Percentiles rank a stretch among this genome's conserved stretches.
phyloP scores from a whole-genome alignment of 192 early-diverging fungal genomes.

The Podila verticillata region DNA sequence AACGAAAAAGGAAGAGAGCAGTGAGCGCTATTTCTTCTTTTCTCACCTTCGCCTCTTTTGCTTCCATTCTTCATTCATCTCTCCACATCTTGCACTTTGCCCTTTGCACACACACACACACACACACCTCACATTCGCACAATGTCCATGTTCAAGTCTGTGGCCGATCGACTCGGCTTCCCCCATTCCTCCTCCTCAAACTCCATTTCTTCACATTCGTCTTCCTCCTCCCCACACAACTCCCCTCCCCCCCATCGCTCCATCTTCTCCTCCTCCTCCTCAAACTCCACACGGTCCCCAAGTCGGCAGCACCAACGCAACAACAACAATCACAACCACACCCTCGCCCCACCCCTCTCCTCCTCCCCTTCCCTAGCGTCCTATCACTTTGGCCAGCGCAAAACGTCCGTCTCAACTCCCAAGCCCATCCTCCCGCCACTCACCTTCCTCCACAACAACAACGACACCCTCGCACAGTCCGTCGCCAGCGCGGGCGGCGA shows the following conservation, averaged over 20 bases:
- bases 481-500: conserved; percentile 11
- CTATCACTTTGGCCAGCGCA: conserved; percentile 1
- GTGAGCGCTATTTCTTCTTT: neutral
- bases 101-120: neutral
- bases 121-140: neutral
- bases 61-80: neutral
- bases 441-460: conserved; percentile 16
- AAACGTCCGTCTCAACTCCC: conserved; percentile 12
- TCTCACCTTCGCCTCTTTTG: neutral
- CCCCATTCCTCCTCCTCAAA: conserved; percentile 29
- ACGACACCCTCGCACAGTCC: conserved; percentile 1
- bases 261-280: conserved; percentile 11
- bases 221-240: neutral
- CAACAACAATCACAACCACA: conserved; percentile 14
- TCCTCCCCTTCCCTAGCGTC: neutral
- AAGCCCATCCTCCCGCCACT: conserved; percentile 41
- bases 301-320: conserved; percentile 26
- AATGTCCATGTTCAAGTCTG: conserved; percentile 43
- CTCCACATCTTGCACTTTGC: neutral
- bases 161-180: conserved; percentile 38
- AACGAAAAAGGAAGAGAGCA: no score
- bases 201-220: conserved; percentile 18
- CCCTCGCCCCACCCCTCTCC: neutral
- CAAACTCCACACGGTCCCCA: conserved; percentile 15
- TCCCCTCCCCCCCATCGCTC: conserved; percentile 4